A percentile compares a stretch with the other conserved stretches of the same genome.
Evolutionary conservation across 2,329 filamentous ascomycete genomes (phyloP).

Genomic region (Paracorniculantispora psalliotae): DNA sequence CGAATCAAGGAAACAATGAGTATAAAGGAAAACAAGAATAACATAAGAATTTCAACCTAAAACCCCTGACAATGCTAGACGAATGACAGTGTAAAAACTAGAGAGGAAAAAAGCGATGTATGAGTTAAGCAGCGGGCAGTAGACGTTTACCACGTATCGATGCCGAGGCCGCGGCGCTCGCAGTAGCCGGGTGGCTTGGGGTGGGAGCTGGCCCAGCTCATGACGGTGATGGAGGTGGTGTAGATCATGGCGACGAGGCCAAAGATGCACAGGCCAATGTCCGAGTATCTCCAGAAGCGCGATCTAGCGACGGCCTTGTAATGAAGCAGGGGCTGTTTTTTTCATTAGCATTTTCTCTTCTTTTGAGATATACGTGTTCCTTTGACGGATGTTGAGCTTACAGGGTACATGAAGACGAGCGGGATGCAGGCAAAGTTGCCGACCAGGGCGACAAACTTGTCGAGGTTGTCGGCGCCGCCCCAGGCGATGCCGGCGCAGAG

Average conservation of each 20-base stretch:
- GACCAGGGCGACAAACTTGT: constrained; percentile 95
- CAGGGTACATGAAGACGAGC: constrained; percentile 94
- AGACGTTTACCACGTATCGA: constrained; percentile 1
- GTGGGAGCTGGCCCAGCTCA: constrained; percentile 71
- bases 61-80: constrained; percentile 12
- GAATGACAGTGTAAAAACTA: constrained; percentile 2
- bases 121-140: neutral
- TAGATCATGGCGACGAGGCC: constrained; percentile 86
- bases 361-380: neutral
- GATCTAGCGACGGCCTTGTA: constrained; percentile 72
- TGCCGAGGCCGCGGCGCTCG: constrained; percentile 32
- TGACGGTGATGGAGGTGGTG: constrained; percentile 79
- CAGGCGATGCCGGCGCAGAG: constrained; percentile 84
- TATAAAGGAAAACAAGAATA: neutral
- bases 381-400: too few relatives aligned
- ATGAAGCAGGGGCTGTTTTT: constrained; percentile 78
- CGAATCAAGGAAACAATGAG: neutral
- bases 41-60: neutral
- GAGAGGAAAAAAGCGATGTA: neutral
- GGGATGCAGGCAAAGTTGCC: constrained; percentile 98
- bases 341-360: constrained; percentile 26
- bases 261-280: constrained; percentile 74
- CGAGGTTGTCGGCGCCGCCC: constrained; percentile 85
- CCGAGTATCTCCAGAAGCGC: constrained; percentile 61
- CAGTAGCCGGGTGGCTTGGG: constrained; percentile 50